Conservation (phyloP, 139 green algal genomes). For the Chlamydomonas sp. region DNA sequence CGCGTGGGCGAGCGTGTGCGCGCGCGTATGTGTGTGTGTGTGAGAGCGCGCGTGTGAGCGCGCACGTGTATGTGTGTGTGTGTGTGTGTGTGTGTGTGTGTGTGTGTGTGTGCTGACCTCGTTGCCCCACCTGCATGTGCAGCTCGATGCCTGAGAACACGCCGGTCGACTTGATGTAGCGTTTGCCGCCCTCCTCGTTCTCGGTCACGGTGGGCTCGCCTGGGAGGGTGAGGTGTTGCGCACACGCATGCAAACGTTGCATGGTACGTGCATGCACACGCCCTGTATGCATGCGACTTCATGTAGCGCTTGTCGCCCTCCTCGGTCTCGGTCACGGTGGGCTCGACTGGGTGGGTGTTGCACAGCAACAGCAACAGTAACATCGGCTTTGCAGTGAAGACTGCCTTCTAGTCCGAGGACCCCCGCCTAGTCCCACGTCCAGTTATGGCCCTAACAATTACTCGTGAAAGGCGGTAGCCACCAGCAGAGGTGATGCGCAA, state of each 20-base stretch:
- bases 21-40: constrained; percentile 3
- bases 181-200: constrained; percentile 45
- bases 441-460: too few relatives aligned
- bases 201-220: constrained; percentile 38
- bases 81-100: background rate
- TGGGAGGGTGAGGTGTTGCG: constrained; percentile 18
- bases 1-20: too few relatives aligned
- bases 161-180: constrained; percentile 50
- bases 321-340: constrained; percentile 40
- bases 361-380: background rate
- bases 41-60: too few relatives aligned
- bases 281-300: constrained; percentile 10
- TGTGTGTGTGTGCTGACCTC: too few relatives aligned
- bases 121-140: constrained; percentile 39
- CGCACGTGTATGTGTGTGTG: too few relatives aligned
- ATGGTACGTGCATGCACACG: background rate
- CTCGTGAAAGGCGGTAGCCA: too few relatives aligned
- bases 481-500: too few relatives aligned
- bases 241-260: background rate
- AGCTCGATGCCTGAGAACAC: constrained; percentile 57
- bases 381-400: too few relatives aligned
- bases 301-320: constrained; percentile 50
- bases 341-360: constrained; percentile 25
- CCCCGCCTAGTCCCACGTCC: too few relatives aligned
- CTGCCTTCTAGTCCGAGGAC: too few relatives aligned